Conservation (phyloP, 2,329 filamentous ascomycete genomes). For the Claviceps africana region DNA sequence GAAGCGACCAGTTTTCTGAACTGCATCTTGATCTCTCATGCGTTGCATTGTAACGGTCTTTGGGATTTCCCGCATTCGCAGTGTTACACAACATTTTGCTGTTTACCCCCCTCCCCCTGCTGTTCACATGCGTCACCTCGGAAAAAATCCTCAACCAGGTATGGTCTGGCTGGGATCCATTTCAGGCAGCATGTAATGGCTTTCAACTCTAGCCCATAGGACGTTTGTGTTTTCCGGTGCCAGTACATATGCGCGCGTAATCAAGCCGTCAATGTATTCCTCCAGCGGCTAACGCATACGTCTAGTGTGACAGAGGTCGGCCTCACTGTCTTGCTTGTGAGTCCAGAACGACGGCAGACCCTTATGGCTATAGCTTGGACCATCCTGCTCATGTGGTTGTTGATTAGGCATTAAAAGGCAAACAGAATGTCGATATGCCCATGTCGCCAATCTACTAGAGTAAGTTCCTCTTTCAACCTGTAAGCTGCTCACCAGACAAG, state of each 20-base stretch:
- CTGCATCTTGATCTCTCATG: background rate
- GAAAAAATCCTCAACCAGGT: background rate
- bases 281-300: background rate
- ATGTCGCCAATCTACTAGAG: slow-evolving; percentile 65
- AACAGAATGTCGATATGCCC: slow-evolving; percentile 60
- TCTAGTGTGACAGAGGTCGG: slow-evolving; percentile 58
- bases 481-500: slow-evolving; percentile 7
- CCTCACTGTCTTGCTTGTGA: slow-evolving; percentile 54
- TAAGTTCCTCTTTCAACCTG: slow-evolving; percentile 26
- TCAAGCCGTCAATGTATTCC: background rate
- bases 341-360: slow-evolving; percentile 11
- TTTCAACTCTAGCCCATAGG: background rate
- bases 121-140: background rate
- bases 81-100: slow-evolving; percentile 4
- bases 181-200: background rate
- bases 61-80: background rate
- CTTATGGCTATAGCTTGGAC: background rate
- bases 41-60: background rate
- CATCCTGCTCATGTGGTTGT: slow-evolving; percentile 16
- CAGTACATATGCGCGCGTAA: background rate
- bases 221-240: background rate
- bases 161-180: background rate
- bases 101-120: background rate
- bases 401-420: slow-evolving; percentile 57
- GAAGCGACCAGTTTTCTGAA: background rate